Evolutionary conservation across 192 early-diverging fungal species (phyloP), one percentile per base, ranked within the genome.

Genomic region (Neocallimastix lanati): DNA sequence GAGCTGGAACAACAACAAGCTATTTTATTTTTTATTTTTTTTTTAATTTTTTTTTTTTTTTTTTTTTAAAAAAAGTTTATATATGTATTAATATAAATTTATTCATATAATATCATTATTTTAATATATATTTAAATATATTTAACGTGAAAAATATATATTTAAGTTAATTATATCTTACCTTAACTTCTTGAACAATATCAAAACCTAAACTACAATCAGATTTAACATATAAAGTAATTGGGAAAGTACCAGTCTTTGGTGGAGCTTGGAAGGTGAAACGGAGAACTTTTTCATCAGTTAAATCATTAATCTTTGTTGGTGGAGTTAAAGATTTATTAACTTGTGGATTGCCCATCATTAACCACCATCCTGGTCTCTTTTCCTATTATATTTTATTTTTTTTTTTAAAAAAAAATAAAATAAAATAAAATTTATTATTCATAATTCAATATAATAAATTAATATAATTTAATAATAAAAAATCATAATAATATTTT

Each of bases 221-320:
- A 2, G 91, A 93, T 87, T 96, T 96, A 83, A 99, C 85, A 81
- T 88, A 88, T 79, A 96, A 83, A 77, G 91, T 88, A 84, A 96
- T 95, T 58, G 87, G 90, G 88, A 92, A 96, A 29, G 87, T 86
- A 76, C 95, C 95, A 28, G 92, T 87, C 79, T 94, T 87, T 76
- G 92, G 92, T 30, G 97, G 97, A 9, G 95, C 93, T 85, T 95
- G 95, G 90, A 99, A 99, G 84, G 95, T 94, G 58, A 98, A 84
- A 37, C 89, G 88, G 76, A 95, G 84, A 37, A 78, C 29, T 78
- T 80, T 80, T 76, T 83, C 84, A 15, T 87, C 88, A 5, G 83
- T 90, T 77, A 96, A 86, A 80, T 95, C 93, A 29, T 87, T 90
- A 33, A 97, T 88, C 80, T 95, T 95, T 78, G 89, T 85, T 13